Conservation (phyloP, 2,329 filamentous ascomycete genomes). For the Fusarium agapanthi region DNA sequence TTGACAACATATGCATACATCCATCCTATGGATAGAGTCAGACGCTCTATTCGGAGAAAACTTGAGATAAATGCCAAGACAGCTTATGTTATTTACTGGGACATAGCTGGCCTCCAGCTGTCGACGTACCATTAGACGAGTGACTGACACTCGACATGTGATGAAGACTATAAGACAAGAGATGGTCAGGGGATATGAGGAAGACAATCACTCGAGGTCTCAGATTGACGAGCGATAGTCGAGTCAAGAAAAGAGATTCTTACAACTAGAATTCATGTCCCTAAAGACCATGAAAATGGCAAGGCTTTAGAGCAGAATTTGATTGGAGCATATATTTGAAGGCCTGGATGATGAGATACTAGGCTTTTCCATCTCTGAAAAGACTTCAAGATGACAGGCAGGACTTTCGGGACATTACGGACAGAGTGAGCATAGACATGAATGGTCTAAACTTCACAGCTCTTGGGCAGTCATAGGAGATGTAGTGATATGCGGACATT, state of each 20-base stretch:
- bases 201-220: too few species aligned
- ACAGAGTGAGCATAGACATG: neutral
- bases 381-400: slow-evolving; percentile 81
- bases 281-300: neutral
- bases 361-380: slow-evolving; percentile 73
- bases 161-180: too few species aligned
- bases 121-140: neutral
- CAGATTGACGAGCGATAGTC: rapidly evolving
- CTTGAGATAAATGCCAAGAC: rapidly evolving
- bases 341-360: slow-evolving; percentile 91
- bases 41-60: neutral
- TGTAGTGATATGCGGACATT: neutral
- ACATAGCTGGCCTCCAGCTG: neutral
- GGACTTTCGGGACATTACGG: slow-evolving; percentile 49
- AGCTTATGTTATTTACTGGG: rapidly evolving
- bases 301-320: slow-evolving; percentile 55
- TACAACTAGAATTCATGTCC: rapidly evolving
- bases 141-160: too few species aligned
- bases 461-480: rapidly evolving
- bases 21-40: neutral
- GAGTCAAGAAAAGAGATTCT: neutral
- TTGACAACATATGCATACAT: neutral
- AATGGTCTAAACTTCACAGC: neutral
- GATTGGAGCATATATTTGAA: slow-evolving; percentile 94
- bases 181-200: rapidly evolving